Conservation (phyloP, 257 asterid species). For the Solanum sparsipilum region DNA sequence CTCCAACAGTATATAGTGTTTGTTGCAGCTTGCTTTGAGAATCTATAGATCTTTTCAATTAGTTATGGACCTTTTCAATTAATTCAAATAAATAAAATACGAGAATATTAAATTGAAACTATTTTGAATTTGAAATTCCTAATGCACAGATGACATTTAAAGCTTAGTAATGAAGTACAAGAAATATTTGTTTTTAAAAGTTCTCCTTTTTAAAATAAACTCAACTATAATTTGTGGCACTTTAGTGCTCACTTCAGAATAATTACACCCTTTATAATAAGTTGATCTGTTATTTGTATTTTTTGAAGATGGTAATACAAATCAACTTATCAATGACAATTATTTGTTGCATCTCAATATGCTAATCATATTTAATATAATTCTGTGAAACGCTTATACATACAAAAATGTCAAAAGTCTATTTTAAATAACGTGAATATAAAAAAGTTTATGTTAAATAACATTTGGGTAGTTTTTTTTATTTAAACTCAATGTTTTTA, state of each 20-base stretch:
- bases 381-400: background rate
- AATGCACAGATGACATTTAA: background rate
- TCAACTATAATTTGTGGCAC: background rate
- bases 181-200: background rate
- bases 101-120: background rate
- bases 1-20: background rate
- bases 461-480: background rate
- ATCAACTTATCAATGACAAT: background rate
- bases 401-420: background rate
- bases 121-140: background rate
- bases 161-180: background rate
- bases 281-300: background rate
- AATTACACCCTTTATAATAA: background rate
- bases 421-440: background rate
- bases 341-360: background rate
- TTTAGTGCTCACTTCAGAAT: background rate
- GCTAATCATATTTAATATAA: background rate
- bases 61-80: background rate
- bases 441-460: background rate
- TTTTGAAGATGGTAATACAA: background rate
- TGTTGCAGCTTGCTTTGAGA: background rate
- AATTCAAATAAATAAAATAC: background rate
- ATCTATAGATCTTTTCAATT: background rate
- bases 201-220: background rate
- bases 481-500: background rate